Base-by-base conservation (phyloP, 2,329 filamentous ascomycete genomes). In the Botrytis byssoidea region DNA sequence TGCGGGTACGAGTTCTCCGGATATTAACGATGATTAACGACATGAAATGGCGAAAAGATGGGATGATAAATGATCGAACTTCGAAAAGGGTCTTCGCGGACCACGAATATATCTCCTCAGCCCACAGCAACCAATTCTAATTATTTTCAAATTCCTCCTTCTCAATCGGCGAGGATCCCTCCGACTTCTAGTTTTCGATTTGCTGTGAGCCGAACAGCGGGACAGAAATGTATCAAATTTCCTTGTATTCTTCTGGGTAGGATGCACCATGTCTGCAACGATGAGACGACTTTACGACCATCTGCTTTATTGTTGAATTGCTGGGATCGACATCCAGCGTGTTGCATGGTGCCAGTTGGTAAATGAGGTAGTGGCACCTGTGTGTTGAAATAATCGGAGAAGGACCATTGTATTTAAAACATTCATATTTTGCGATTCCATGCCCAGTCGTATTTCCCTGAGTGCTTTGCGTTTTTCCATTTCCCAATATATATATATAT, bases 1-100 rank as follows among this genome's bases (percentile, higher is more conserved):
- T 63, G 51, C n/a, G 51, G 29, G 63, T 60, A 20, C 64, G 37
- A 55, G 37, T 66, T 68, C 60, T 68, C 59, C 72, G 60, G 65
- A 42, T 71, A 44, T 37, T 70, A 55, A 80, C 78, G 79, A 83
- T 81, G 79, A 82, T 87, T 83, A 84, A 88, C 82, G 83, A 84
- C 48, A 37, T 85, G 51, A 82, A 87, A 68, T 57, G 48, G 65
- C 82, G 85, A 86, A 82, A 81, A 83, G 82, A 85, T 79, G 84
- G 83, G 84, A 85, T 84, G 83, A 85, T 82, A 84, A 84, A 83
- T 83, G 82, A 68, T 74, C 70, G 60, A 66, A 67, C 63, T 61
- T 55, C 46, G 65, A 55, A 55, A 40, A 29, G 14, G 75, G 83
- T 83, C 83, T 85, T 84, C 84, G 81, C 85, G 83, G 84, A 83